Evolutionary conservation across 2,329 filamentous ascomycete genomes (phyloP).

Genomic region (Fusarium kyushuense): DNA sequence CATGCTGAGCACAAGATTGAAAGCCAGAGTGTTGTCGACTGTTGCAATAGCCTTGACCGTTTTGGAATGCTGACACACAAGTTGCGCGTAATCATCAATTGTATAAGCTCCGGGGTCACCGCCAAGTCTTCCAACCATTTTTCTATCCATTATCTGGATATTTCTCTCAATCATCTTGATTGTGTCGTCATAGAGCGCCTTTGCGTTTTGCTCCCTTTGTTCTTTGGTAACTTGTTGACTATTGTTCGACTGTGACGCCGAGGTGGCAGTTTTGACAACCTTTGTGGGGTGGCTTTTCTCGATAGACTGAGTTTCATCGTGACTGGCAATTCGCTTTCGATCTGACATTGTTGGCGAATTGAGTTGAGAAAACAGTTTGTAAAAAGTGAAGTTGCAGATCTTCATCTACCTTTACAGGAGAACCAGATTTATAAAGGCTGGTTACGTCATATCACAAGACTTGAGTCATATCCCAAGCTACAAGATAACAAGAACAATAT

Average conservation of each 20-base stretch:
- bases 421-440: too few species aligned
- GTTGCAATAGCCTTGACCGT: accelerated
- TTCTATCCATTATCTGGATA: background rate
- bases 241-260: background rate
- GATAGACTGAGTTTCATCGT: background rate
- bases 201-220: background rate
- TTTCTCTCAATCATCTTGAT: background rate
- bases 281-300: background rate
- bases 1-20: background rate
- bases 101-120: background rate
- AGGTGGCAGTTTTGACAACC: background rate
- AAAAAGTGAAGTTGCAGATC: background rate
- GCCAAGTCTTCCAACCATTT: accelerated
- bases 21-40: background rate
- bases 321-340: background rate
- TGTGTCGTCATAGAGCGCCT: background rate
- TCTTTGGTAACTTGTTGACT: background rate
- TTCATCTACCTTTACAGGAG: too few species aligned
- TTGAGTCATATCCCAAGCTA: background rate
- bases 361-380: background rate
- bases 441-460: background rate
- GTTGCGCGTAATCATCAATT: background rate
- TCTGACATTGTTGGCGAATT: background rate
- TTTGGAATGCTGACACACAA: background rate
- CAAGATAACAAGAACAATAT: background rate